These are phyloP conservation scores for Lactarius hatsudake DNA, from an alignment of 768 basidiomycete species.

Conservation along the genomic window DNA sequence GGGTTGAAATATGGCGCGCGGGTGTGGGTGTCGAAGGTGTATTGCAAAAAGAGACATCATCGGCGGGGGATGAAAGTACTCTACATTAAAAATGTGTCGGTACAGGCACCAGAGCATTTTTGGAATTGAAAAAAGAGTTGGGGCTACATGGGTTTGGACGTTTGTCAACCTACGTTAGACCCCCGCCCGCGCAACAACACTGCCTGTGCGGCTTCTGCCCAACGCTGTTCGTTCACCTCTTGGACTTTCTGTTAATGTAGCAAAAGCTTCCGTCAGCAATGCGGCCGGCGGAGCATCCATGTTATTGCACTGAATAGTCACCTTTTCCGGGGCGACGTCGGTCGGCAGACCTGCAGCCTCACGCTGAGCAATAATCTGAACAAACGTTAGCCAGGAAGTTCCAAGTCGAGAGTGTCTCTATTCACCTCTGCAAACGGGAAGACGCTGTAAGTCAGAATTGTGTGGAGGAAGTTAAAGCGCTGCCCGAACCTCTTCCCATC, in stretches of 20 bases:
- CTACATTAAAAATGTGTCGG: constrained; percentile 1
- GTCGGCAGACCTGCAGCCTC: constrained; percentile 21
- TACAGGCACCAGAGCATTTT: neutral
- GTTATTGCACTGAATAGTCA: neutral
- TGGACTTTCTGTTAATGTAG: constrained; percentile 17
- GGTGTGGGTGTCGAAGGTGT: constrained; percentile 28
- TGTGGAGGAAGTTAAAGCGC: neutral
- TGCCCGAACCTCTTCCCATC: constrained; percentile 19
- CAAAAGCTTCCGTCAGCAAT: neutral
- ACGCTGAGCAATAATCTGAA: constrained; percentile 21
- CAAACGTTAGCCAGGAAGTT: neutral
- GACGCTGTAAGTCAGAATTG: neutral
- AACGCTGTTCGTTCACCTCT: constrained; percentile 23
- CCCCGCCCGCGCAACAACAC: constrained; percentile 8
- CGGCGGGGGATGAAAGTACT: constrained; percentile 2
- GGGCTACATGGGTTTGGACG: neutral
- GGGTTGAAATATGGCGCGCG: constrained; percentile 34
- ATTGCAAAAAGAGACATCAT: constrained; percentile 19
- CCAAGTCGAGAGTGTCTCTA: no score
- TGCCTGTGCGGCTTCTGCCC: constrained; percentile 24
- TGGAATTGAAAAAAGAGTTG: neutral
- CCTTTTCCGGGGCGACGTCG: constrained; percentile 20
- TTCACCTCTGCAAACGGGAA: constrained; percentile 12
- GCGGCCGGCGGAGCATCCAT: neutral
- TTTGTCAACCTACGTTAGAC: constrained; percentile 5